These are phyloP conservation scores for Paramecium sexaurelia DNA, from an alignment of 73 alveolate genomes.

Conservation along the genomic window DNA sequence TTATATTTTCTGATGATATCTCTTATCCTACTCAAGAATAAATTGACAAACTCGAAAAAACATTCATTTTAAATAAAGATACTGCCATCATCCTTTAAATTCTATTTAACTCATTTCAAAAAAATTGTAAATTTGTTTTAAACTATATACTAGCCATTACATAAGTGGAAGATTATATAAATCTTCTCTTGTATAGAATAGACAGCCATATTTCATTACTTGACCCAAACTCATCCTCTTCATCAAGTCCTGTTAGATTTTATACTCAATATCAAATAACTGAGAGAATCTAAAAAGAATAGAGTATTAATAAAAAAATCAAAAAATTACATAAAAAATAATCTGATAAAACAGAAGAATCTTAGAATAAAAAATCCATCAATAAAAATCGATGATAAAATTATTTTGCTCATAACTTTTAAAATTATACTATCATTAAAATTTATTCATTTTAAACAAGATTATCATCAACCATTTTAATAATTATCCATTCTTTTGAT, in stretches of 20 bases:
- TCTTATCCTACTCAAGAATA: neutral
- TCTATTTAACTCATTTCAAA: neutral
- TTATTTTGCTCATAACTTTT: neutral
- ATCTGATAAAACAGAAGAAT: neutral
- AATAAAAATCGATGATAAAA: neutral
- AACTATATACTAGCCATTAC: neutral
- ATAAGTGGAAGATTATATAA: constrained; percentile 1
- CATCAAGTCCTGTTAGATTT: constrained; percentile 12
- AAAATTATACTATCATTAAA: neutral
- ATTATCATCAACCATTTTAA: too few species aligned
- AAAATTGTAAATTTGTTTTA: too few species aligned
- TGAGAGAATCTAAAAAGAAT: neutral
- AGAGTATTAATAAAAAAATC: neutral
- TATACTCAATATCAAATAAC: neutral
- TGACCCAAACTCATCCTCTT: neutral
- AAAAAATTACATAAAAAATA: neutral
- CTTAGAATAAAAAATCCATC: neutral
- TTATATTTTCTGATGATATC: neutral
- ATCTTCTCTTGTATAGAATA: neutral
- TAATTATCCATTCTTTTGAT: too few species aligned
- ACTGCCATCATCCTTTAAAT: neutral
- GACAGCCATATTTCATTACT: neutral
- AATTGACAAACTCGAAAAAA: neutral
- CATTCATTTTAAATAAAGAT: neutral
- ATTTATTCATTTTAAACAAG: neutral